These are phyloP conservation scores for Styphnolobium japonicum DNA, from an alignment of 306 rosid species.

Conservation along the genomic window DNA sequence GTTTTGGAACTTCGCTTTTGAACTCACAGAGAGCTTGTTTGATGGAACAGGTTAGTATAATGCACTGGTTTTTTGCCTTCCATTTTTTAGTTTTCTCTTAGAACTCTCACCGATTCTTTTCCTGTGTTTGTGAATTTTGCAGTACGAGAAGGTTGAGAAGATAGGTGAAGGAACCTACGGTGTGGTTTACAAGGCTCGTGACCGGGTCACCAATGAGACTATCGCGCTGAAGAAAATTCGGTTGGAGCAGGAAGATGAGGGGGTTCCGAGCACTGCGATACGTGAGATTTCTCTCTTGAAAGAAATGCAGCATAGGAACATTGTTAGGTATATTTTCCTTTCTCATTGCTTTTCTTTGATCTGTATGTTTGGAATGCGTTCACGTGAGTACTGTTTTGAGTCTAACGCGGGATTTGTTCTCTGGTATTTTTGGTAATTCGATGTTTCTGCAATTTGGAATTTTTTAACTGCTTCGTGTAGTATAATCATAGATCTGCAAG, in stretches of 20 bases:
- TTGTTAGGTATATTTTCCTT: constrained; percentile 62
- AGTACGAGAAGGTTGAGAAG: constrained; percentile 95
- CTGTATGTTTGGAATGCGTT: background rate
- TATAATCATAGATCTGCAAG: constrained; percentile 13
- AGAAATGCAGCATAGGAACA: constrained; percentile 91
- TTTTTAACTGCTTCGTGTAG: background rate
- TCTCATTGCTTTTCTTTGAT: background rate
- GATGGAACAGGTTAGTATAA: too few relatives aligned
- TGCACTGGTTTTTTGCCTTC: too few relatives aligned
- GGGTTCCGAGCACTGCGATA: constrained; percentile 90
- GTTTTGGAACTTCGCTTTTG: background rate
- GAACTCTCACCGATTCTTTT: too few relatives aligned
- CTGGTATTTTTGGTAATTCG: background rate
- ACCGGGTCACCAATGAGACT: constrained; percentile 71
- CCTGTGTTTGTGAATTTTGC: too few relatives aligned
- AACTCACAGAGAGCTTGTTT: too few relatives aligned
- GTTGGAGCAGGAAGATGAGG: constrained; percentile 90
- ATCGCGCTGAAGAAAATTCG: constrained; percentile 91
- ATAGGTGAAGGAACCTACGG: constrained; percentile 95
- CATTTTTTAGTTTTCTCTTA: too few relatives aligned
- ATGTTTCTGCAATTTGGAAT: constrained; percentile 17
- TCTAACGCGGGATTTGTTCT: too few relatives aligned
- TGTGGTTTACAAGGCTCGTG: constrained; percentile 92
- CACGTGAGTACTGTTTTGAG: background rate
- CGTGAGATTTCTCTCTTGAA: constrained; percentile 87